Base-by-base conservation (phyloP, 2,329 filamentous ascomycete genomes). In the Knufia petricola region DNA sequence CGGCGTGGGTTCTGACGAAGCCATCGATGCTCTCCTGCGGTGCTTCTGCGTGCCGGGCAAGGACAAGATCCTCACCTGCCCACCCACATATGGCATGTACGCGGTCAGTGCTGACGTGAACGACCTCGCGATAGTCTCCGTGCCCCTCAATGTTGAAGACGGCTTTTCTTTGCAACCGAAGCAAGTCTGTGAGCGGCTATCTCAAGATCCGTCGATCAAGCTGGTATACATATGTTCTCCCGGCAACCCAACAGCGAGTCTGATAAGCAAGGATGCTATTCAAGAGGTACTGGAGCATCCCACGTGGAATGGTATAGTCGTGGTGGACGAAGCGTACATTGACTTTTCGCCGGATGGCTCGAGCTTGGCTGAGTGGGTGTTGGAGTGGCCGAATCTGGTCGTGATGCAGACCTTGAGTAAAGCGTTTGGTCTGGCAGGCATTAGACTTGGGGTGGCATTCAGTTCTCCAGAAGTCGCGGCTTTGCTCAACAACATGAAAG, bases 341-440 rank as follows among this genome's bases (percentile, higher is more conserved):
- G 92, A 98, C 69, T 98, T 96, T 62, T 84, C 89, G 4, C 80
- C 81, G 4, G 81, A 84, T 41, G 81, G 78, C 21, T 76, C 85
- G 36, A 94, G 85, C 56, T 76, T 96, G 21, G 90, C 92, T 21
- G 86, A 94, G 67, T 94, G 87, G 84, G 89, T 94, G 1, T 74
- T 78, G 30, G 60, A 95, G 61, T 94, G 86, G 79, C 89, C 90
- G 44, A 98, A 98, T 66, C 74, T 98, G 21, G 88, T 95, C 15
- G 89, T 98, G 50, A 87, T 96, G 86, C 92, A 98, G 73, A 98
- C 92, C 1, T 76, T 96, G n/a, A 94, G 86, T 60, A 98, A 98
- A 67, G 92, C 88, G 0, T 98, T 98, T 62, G 92, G 92, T 23
- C 78, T 98, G 61, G 92, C 92, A 3, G 92, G 90, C 44, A 95